Conservation (phyloP, 2,329 filamentous ascomycete species). For the Colletotrichum sp. region DNA sequence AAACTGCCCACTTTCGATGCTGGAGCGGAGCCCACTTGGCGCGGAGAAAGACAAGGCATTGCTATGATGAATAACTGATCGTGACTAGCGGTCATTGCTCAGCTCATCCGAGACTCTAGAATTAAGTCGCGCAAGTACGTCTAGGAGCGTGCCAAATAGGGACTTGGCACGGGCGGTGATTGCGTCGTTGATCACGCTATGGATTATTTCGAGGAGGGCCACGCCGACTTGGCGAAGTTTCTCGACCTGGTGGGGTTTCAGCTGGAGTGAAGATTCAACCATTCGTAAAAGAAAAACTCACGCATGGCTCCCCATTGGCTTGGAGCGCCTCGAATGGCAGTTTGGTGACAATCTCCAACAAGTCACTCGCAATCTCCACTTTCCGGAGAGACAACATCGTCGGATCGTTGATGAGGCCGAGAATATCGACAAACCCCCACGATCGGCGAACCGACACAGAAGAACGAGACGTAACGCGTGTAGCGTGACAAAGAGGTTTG, state of each 20-base stretch:
- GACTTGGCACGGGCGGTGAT: constrained; percentile 39
- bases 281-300: constrained; percentile 20
- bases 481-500: constrained; percentile 43
- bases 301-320: constrained; percentile 43
- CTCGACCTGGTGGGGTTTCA: constrained; percentile 33
- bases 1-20: neutral
- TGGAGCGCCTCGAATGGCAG: constrained; percentile 46
- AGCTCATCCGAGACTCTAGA: constrained; percentile 47
- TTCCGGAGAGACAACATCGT: constrained; percentile 26
- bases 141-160: constrained; percentile 43
- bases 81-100: constrained; percentile 7
- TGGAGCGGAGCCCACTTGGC: neutral
- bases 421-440: neutral
- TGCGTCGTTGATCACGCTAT: constrained; percentile 38
- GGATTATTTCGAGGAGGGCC: constrained; percentile 40
- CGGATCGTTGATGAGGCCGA: neutral
- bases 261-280: rapidly evolving
- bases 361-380: constrained; percentile 47
- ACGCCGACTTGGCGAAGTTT: constrained; percentile 43
- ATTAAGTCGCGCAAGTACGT: constrained; percentile 43
- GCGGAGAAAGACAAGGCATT: neutral
- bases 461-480: constrained; percentile 47
- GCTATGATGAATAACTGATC: neutral
- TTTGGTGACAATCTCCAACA: constrained; percentile 42
- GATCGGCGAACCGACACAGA: neutral